Base-by-base conservation (phyloP, 2,329 filamentous ascomycete species). In the Cordyceps javanica region DNA sequence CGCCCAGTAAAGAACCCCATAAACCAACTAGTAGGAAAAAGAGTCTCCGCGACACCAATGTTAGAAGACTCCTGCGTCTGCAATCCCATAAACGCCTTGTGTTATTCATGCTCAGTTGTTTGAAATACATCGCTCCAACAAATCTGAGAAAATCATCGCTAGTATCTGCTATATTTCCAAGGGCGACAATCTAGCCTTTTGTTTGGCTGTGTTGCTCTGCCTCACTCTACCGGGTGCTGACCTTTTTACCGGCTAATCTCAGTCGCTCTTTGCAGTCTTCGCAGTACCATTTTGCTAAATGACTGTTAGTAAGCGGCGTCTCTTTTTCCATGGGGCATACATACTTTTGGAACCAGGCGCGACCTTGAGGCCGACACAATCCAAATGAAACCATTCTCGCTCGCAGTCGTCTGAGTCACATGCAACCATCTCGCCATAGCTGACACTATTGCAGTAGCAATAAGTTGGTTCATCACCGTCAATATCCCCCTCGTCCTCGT, bases 371-470 rank as follows among this genome's bases (percentile, higher is more conserved):
- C 90, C 90, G 30, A 91, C 89, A 70, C 90, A 94, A 51, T 86
- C 87, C 51, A 94, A 73, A 77, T 92, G 89, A 75, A 92, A 93
- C 89, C 89, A 92, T 71, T 92, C 89, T 61, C 83, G 80, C 63
- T 83, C 80, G 72, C 89, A 92, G 50, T 83, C 82, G 59, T 87
- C 82, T 8, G 84, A 85, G 68, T 92, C 89, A 67, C 89, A 92
- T 2, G 87, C 89, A 44, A 92, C 88, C 89, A 92, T 92, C 72
- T 90, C 88, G 21, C 89, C 89, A 67, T 91, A 92, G 66, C 88
- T 91, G 56, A 91, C 85, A 49, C 86, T 82, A 64, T 91, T 88
- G 70, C 89, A 91, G 72, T 90, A 90, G 70, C 89, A 91, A 70
- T 92, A 92, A 14, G 84, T 78, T 38, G 85, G 87, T 68, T 92